Base-by-base conservation (phyloP, 768 basidiomycete genomes). In the Dioszegia aurantiaca region DNA sequence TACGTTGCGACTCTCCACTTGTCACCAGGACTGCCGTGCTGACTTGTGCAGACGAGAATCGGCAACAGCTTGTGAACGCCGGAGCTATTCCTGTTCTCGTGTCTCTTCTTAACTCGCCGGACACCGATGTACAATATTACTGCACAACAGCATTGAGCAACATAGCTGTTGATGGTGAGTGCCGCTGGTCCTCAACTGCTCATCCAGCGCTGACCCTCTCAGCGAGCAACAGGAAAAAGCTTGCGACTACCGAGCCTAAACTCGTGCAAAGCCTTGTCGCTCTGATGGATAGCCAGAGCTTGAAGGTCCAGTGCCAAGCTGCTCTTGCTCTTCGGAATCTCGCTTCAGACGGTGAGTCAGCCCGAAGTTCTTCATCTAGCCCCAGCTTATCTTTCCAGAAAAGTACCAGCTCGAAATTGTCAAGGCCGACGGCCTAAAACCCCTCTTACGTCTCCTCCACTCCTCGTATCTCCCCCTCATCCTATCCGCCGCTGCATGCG, bases 41-140 rank as follows among this genome's bases (percentile, higher is more conserved):
- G 36, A 43, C n/a, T 55, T 9, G 6, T 17, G 16, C 54, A 93
- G 95, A 99, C 73, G 95, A 99, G 80, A 99, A 99, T 77, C 82
- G 95, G 55, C 94, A 98, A 71, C 94, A 98, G 68, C 87, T 99
- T 55, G 95, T 99, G 65, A 92, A 91, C 65, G 95, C 95, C 27
- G 95, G 95, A 3, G 95, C 95, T 21, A 97, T 99, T 59, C 95
- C 95, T 16, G 95, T 99, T 28, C 83, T 94, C 11, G 95, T 99
- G 64, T 87, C 87, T 70, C 82, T 99, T 31, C 81, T 99, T 62
- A 95, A 93, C 74, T 92, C 90, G 4, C 85, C 88, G 46, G 95
- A 99, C 76, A 99, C 95, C n/a, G 95, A 99, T 73, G 95, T 99
- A 1, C 95, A 99, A 76, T 99, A 99, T 73, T 99, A 99, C 76